Conservation (phyloP, 257 asterid genomes). For the Fraxinus pennsylvanica region DNA sequence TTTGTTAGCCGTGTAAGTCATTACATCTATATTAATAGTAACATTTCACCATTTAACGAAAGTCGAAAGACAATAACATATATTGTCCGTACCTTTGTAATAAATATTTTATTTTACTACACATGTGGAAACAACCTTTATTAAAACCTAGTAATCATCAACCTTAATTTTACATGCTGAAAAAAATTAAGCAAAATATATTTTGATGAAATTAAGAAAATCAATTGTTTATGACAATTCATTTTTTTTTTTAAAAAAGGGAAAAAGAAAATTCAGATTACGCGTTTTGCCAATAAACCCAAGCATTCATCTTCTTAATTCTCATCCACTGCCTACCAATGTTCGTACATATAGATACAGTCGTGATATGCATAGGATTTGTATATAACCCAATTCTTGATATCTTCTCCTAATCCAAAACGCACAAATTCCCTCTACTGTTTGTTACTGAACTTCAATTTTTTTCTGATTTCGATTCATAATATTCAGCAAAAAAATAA, state of each 20-base stretch:
- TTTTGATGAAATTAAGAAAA: no score
- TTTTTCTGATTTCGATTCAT: not conserved
- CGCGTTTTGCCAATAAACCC: not conserved
- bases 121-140: no score
- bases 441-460: not conserved
- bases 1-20: no score
- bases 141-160: no score
- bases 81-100: no score
- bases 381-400: not conserved
- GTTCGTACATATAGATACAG: not conserved
- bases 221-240: not conserved
- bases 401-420: not conserved
- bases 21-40: no score
- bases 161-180: no score
- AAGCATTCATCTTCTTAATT: conserved; percentile 1
- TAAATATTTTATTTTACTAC: no score
- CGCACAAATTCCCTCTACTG: not conserved
- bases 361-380: not conserved
- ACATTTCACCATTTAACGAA: no score
- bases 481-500: not conserved
- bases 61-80: no score
- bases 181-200: no score
- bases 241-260: not conserved
- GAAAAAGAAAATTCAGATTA: not conserved
- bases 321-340: not conserved